Evolutionary conservation across 768 basidiomycete genomes (phyloP), one percentile per base, ranked within the genome.

Genomic region (Mycena indigotica): DNA sequence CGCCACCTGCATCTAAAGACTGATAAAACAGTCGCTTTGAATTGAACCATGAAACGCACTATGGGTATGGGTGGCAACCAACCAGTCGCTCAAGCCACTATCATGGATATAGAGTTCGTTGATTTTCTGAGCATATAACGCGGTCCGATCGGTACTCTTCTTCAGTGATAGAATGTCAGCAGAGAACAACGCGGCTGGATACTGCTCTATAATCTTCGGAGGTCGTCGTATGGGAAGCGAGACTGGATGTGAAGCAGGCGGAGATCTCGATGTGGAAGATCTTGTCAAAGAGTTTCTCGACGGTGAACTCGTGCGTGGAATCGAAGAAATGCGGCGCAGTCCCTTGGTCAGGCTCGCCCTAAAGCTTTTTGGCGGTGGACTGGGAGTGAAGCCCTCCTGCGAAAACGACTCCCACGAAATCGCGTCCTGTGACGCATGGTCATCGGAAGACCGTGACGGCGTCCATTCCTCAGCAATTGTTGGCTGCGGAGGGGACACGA

Each of bases 21-120:
- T n/a, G n/a, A n/a, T n/a, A n/a, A n/a, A n/a, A n/a, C n/a, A n/a
- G n/a, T n/a, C n/a, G n/a, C n/a, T n/a, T n/a, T n/a, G n/a, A n/a
- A n/a, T n/a, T n/a, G n/a, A n/a, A n/a, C n/a, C n/a, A n/a, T n/a
- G n/a, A n/a, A n/a, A n/a, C n/a, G n/a, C n/a, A n/a, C n/a, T n/a
- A n/a, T n/a, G n/a, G n/a, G n/a, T n/a, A n/a, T n/a, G n/a, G n/a
- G n/a, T n/a, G n/a, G n/a, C n/a, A n/a, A 74, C 62, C 24, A 93
- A 72, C 93, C 93, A 95, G n/a, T 88, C 85, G 19, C 75, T 74
- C 52, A 95, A 72, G 28, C 93, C 91, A 63, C 88, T 88, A 65
- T 93, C 89, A 66, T 84, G 85, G 58, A 79, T 75, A 53, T 84
- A 84, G 19, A 95, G 70, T 67, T 94, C 91, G 66, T 92, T 91